Percentiles rank a stretch among this genome's conserved stretches.
Conservation (phyloP, 768 basidiomycete genomes). For the Suillus paluster region DNA sequence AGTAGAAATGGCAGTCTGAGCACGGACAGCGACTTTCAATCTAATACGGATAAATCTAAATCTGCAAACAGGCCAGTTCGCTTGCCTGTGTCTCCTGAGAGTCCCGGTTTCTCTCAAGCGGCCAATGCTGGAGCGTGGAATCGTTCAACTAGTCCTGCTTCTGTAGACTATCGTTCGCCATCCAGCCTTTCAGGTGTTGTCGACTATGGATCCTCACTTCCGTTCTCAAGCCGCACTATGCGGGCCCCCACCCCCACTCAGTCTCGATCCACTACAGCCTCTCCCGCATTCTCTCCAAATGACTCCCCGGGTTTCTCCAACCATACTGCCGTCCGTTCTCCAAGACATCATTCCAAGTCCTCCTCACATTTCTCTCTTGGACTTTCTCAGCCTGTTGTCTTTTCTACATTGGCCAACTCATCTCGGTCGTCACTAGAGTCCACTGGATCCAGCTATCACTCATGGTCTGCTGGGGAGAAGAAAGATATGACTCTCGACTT, state of each 20-base stretch:
- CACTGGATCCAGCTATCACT: slow-evolving; percentile 85
- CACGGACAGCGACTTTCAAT: slow-evolving; percentile 36
- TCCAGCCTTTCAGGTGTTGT: slow-evolving; percentile 52
- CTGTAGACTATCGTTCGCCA: slow-evolving; percentile 43
- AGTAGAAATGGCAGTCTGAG: slow-evolving; percentile 65
- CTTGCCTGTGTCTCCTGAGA: slow-evolving; percentile 63
- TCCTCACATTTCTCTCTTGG: slow-evolving; percentile 56
- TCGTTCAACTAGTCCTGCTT: slow-evolving; percentile 35
- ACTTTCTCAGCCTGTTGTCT: slow-evolving; percentile 60
- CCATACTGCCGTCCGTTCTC: slow-evolving; percentile 52
- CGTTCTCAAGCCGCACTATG: slow-evolving; percentile 43
- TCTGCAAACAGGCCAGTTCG: slow-evolving; percentile 52
- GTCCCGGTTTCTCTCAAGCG: slow-evolving; percentile 49
- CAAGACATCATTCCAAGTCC: slow-evolving; percentile 52
- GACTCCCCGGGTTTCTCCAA: slow-evolving; percentile 34
- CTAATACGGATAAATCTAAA: slow-evolving; percentile 41
- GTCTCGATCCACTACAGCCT: slow-evolving; percentile 58
- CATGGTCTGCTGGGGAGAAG: slow-evolving; percentile 65
- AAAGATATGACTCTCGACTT: slow-evolving; percentile 57
- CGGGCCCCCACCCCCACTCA: slow-evolving; percentile 76
- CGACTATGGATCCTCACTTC: slow-evolving; percentile 53
- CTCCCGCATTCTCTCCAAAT: slow-evolving; percentile 42
- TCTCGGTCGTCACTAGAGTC: slow-evolving; percentile 83
- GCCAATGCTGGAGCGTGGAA: slow-evolving; percentile 23
- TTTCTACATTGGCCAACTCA: slow-evolving; percentile 73